Evolutionary conservation across 2,329 filamentous ascomycete genomes (phyloP).

Genomic region (Penicillium paneum): DNA sequence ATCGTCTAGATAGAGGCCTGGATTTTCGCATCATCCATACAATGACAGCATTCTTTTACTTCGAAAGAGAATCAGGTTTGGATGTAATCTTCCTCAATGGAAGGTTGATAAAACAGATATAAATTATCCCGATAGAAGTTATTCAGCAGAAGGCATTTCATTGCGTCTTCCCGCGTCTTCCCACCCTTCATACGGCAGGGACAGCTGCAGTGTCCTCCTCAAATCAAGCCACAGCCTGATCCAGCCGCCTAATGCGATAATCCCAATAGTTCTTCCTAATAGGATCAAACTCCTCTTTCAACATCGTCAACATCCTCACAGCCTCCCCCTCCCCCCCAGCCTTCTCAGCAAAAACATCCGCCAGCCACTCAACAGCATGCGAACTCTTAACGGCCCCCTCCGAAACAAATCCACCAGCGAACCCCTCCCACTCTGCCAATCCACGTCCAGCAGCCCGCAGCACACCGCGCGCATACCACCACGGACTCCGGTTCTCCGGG

Average conservation of each 20-base stretch:
- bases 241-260: slow-evolving; percentile 57
- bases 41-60: not conserved
- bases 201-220: not conserved
- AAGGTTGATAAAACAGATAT: not conserved
- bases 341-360: slow-evolving; percentile 44
- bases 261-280: slow-evolving; percentile 92
- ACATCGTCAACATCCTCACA: slow-evolving; percentile 64
- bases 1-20: not conserved
- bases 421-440: slow-evolving; percentile 50
- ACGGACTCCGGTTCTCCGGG: slow-evolving; percentile 90
- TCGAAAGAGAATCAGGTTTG: not conserved
- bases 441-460: slow-evolving; percentile 61
- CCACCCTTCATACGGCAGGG: not conserved
- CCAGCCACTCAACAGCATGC: slow-evolving; percentile 55
- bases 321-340: slow-evolving; percentile 55
- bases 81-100: not conserved
- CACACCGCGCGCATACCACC: slow-evolving; percentile 85
- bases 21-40: not conserved
- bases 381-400: slow-evolving; percentile 54
- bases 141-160: not conserved
- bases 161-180: too few relatives aligned
- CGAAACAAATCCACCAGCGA: slow-evolving; percentile 54
- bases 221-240: slow-evolving; percentile 8
- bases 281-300: slow-evolving; percentile 85
- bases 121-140: not conserved